Conservation (phyloP, 352 stramenopile species). For the Globisporangium emineosum region DNA sequence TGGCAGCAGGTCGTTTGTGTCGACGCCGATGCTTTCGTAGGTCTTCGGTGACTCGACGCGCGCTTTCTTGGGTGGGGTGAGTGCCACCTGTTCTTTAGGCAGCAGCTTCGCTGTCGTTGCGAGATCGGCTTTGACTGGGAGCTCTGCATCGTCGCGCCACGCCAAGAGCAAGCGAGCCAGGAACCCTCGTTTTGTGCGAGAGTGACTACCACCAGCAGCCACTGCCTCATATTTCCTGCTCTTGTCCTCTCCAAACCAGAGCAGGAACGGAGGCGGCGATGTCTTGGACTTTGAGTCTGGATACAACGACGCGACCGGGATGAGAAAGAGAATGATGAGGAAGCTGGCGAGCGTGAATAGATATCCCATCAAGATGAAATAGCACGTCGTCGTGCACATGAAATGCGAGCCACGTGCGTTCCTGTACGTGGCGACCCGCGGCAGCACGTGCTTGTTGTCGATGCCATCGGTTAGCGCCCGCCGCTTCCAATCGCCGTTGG, state of each 20-base stretch:
- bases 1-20: slow-evolving; percentile 28
- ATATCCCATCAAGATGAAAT: slow-evolving; percentile 35
- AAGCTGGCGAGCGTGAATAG: slow-evolving; percentile 25
- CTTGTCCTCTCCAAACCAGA: slow-evolving; percentile 27
- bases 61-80: neutral
- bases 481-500: neutral
- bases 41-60: slow-evolving; percentile 18
- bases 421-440: slow-evolving; percentile 39
- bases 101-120: neutral
- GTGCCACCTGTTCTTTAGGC: neutral
- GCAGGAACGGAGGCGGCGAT: slow-evolving; percentile 25
- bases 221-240: neutral
- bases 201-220: neutral
- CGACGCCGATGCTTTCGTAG: slow-evolving; percentile 49
- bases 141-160: neutral
- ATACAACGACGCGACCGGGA: slow-evolving; percentile 31
- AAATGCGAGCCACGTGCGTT: slow-evolving; percentile 65
- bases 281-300: slow-evolving; percentile 14
- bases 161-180: neutral
- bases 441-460: neutral
- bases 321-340: slow-evolving; percentile 38
- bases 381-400: slow-evolving; percentile 40
- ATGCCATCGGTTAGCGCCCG: slow-evolving; percentile 2
- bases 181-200: neutral
- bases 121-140: neutral